Percentiles rank a stretch among this genome's conserved stretches.
Conservation (phyloP, 148 eudicot species). For the Nyssa sinensis region DNA sequence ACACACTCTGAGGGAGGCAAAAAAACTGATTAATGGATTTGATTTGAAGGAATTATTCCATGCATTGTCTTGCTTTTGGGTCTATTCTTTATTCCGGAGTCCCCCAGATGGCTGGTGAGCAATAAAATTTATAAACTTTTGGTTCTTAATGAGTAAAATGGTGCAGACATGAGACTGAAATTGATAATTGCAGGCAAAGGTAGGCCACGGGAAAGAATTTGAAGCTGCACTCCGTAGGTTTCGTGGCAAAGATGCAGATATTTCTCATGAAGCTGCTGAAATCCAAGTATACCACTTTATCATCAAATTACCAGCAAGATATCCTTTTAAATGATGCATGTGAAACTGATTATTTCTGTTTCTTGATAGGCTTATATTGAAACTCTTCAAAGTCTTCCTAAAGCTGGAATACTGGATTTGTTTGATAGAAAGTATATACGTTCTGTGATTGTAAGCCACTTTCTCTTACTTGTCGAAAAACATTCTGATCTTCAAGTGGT, state of each 20-base stretch:
- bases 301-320: neutral
- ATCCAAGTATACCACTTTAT: conserved; percentile 43
- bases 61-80: conserved; percentile 62
- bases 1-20: too few species aligned
- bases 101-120: conserved; percentile 92
- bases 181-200: conserved; percentile 49
- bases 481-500: neutral
- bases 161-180: neutral
- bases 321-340: too few species aligned
- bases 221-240: conserved; percentile 50
- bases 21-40: conserved; percentile 11
- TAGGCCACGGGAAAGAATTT: conserved; percentile 60
- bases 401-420: conserved; percentile 53
- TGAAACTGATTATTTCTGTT: neutral
- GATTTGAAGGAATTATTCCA: conserved; percentile 56
- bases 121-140: neutral
- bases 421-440: conserved; percentile 52
- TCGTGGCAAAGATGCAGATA: conserved; percentile 67
- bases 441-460: conserved; percentile 62
- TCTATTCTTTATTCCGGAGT: conserved; percentile 77
- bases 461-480: neutral
- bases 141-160: neutral
- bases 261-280: conserved; percentile 59
- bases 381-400: conserved; percentile 48
- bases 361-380: conserved; percentile 42